phyloP scores from a whole-genome alignment of 2,329 filamentous ascomycete species.

The Ceratocystis variospora region DNA sequence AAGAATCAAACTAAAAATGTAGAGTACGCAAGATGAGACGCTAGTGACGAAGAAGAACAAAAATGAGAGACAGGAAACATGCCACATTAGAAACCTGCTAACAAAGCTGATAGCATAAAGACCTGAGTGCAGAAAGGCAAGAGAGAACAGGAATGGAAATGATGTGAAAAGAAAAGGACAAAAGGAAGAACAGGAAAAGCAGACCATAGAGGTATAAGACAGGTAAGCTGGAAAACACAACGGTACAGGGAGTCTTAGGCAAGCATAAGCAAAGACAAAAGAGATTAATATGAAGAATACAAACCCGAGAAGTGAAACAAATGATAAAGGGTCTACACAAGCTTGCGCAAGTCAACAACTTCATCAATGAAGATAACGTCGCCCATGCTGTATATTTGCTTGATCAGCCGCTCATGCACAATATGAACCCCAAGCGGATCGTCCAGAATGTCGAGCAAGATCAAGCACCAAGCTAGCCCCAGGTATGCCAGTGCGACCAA shows the following conservation, averaged over 20 bases:
- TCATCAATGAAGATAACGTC: constrained; percentile 17
- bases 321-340: constrained; percentile 10
- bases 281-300: background rate
- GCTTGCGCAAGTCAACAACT: constrained; percentile 17
- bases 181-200: background rate
- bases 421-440: constrained; percentile 17
- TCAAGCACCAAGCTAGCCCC: constrained; percentile 24
- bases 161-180: background rate
- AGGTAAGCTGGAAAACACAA: background rate
- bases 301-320: background rate
- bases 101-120: background rate
- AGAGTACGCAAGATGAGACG: background rate
- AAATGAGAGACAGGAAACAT: constrained; percentile 3
- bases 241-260: background rate
- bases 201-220: background rate
- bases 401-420: constrained; percentile 17
- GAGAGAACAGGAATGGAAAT: background rate
- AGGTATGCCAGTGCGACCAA: constrained; percentile 22
- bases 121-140: background rate
- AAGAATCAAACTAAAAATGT: background rate
- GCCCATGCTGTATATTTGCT: constrained; percentile 19
- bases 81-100: background rate
- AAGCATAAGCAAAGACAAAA: background rate
- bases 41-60: constrained; percentile 6
- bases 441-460: constrained; percentile 15